Conservation (phyloP, 2,329 filamentous ascomycete genomes). For the Thielaviopsis ethacetica region DNA sequence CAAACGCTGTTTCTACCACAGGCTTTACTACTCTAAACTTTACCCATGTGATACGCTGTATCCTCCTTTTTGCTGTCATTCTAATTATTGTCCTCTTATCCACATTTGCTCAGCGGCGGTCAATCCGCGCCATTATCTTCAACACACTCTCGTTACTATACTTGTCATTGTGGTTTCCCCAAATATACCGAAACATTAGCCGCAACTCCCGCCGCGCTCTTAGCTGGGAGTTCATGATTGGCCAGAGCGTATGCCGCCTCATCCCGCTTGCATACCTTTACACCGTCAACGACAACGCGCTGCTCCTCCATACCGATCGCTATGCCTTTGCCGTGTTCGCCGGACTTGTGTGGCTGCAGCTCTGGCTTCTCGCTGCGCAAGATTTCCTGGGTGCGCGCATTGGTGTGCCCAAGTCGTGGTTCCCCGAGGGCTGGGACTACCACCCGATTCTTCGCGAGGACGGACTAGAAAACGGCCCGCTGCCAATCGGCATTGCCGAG, state of each 20-base stretch:
- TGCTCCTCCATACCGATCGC: conserved; percentile 58
- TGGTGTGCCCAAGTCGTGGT: conserved; percentile 55
- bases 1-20: conserved; percentile 21
- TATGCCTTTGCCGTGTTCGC: conserved; percentile 45
- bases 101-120: conserved; percentile 43
- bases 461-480: conserved; percentile 57
- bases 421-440: conserved; percentile 78
- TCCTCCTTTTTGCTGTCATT: conserved; percentile 37
- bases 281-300: conserved; percentile 56
- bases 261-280: conserved; percentile 79
- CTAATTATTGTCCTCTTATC: conserved; percentile 43
- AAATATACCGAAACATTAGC: conserved; percentile 78
- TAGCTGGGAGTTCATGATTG: conserved; percentile 79
- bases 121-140: conserved; percentile 37
- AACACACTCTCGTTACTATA: conserved; percentile 56
- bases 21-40: conserved; percentile 25
- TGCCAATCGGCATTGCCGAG: conserved; percentile 55
- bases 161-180: conserved; percentile 80
- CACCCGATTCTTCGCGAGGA: conserved; percentile 79
- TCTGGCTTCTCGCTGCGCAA: conserved; percentile 63
- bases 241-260: conserved; percentile 64
- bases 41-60: conserved; percentile 38
- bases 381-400: conserved; percentile 79
- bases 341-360: conserved; percentile 76
- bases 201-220: conserved; percentile 85